These are phyloP conservation scores for Flammula alnicola DNA, from an alignment of 1,284 basidiomycete species.

Conservation along the genomic window DNA sequence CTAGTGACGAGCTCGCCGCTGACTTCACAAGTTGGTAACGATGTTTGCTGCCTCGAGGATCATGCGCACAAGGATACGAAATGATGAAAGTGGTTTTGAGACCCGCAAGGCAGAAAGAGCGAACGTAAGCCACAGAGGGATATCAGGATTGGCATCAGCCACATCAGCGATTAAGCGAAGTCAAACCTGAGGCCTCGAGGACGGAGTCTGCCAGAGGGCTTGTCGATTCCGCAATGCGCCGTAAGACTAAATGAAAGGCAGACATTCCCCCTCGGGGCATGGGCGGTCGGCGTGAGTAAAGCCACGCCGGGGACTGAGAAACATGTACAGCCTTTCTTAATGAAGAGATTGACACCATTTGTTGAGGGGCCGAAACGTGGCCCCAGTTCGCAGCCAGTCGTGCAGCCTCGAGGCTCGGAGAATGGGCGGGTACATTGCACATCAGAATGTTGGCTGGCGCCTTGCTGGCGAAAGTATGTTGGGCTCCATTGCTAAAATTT, in stretches of 20 bases:
- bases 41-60: too few relatives aligned
- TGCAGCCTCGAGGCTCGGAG: not conserved
- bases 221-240: too few relatives aligned
- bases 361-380: not conserved
- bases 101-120: too few relatives aligned
- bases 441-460: conserved; percentile 1
- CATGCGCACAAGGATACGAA: too few relatives aligned
- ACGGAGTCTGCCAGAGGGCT: not conserved
- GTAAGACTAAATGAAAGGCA: too few relatives aligned
- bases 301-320: not conserved
- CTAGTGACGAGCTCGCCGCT: too few relatives aligned
- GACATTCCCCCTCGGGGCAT: not conserved
- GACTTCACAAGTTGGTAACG: too few relatives aligned
- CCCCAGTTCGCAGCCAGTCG: not conserved
- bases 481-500: not conserved
- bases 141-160: too few relatives aligned
- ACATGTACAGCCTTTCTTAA: conserved; percentile 1
- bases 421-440: too few relatives aligned
- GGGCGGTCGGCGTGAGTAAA: not conserved
- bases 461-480: not conserved
- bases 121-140: too few relatives aligned
- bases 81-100: too few relatives aligned
- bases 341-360: not conserved
- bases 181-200: not conserved
- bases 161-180: not conserved